Percentiles rank a stretch among this genome's conserved stretches.
Evolutionary conservation across 192 early-diverging fungal species (phyloP).

Genomic region (Backusella australiensis): DNA sequence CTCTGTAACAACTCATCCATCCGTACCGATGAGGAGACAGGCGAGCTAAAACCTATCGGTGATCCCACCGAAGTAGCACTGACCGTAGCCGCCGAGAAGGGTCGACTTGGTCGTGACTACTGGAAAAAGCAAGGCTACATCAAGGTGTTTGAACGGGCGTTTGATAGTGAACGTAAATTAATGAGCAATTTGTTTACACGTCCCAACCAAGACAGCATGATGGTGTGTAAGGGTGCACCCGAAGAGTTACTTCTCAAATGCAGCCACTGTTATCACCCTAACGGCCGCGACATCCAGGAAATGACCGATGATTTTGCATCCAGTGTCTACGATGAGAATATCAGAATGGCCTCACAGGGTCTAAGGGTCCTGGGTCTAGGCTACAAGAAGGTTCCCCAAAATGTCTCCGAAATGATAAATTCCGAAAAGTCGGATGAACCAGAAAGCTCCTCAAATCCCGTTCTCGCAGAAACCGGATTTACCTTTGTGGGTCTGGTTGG

Average conservation of each 20-base stretch:
- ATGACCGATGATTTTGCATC: slow-evolving; percentile 64
- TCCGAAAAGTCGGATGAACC: neutral
- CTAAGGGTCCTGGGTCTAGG: slow-evolving; percentile 90
- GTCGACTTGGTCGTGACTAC: slow-evolving; percentile 65
- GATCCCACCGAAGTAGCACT: slow-evolving; percentile 97
- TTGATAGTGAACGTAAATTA: slow-evolving; percentile 93
- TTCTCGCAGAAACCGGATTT: slow-evolving; percentile 58
- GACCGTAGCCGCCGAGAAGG: slow-evolving; percentile 82
- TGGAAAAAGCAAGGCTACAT: slow-evolving; percentile 45
- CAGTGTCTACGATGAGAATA: slow-evolving; percentile 56
- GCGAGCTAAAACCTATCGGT: slow-evolving; percentile 72
- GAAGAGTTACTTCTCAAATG: slow-evolving; percentile 81
- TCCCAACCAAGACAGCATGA: slow-evolving; percentile 10
- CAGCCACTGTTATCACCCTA: neutral
- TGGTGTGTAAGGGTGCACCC: slow-evolving; percentile 84
- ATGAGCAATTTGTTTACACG: slow-evolving; percentile 81
- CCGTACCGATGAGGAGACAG: slow-evolving; percentile 15
- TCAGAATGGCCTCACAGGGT: slow-evolving; percentile 80
- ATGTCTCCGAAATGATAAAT: neutral
- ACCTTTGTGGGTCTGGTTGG: slow-evolving; percentile 90
- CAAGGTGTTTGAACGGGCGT: slow-evolving; percentile 80
- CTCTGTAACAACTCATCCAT: slow-evolving; percentile 90
- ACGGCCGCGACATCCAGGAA: neutral
- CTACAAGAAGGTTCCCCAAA: slow-evolving; percentile 53
- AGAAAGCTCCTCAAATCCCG: slow-evolving; percentile 37